Evolutionary conservation across 2,329 filamentous ascomycete species (phyloP).

Genomic region (Emericellopsis atlantica): DNA sequence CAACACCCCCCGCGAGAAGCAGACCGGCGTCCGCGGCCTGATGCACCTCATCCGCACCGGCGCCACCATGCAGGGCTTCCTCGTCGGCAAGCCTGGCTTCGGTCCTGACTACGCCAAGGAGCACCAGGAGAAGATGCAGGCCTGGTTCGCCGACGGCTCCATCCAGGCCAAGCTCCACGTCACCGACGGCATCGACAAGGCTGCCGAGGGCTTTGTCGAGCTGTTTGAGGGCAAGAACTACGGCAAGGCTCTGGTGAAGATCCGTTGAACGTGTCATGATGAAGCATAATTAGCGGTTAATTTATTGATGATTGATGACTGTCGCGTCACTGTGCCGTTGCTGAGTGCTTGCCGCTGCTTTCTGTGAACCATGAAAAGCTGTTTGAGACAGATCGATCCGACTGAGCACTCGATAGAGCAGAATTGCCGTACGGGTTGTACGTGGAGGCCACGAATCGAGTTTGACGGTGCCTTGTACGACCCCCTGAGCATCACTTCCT

Average conservation of each 20-base stretch:
- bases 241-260: slow-evolving; percentile 70
- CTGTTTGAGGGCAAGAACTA: slow-evolving; percentile 73
- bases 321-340: too few species aligned
- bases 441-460: too few species aligned
- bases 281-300: too few species aligned
- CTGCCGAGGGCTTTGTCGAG: slow-evolving; percentile 58
- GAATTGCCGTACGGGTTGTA: too few species aligned
- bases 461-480: too few species aligned
- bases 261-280: not conserved
- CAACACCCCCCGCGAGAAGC: slow-evolving; percentile 42
- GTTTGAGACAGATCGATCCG: too few species aligned
- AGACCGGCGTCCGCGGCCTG: slow-evolving; percentile 56
- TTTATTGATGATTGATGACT: too few species aligned
- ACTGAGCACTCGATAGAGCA: too few species aligned
- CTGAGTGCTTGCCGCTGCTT: too few species aligned
- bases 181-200: slow-evolving; percentile 70
- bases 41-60: slow-evolving; percentile 54
- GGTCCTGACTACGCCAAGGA: slow-evolving; percentile 54
- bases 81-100: slow-evolving; percentile 54
- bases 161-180: slow-evolving; percentile 59
- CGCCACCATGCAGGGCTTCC: slow-evolving; percentile 62
- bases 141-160: slow-evolving; percentile 65
- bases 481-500: too few species aligned
- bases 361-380: too few species aligned
- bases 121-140: slow-evolving; percentile 62